Evolutionary conservation across 2,329 filamentous ascomycete genomes (phyloP), one percentile per base, ranked within the genome.

Genomic region (Penicillium capsulatum): DNA sequence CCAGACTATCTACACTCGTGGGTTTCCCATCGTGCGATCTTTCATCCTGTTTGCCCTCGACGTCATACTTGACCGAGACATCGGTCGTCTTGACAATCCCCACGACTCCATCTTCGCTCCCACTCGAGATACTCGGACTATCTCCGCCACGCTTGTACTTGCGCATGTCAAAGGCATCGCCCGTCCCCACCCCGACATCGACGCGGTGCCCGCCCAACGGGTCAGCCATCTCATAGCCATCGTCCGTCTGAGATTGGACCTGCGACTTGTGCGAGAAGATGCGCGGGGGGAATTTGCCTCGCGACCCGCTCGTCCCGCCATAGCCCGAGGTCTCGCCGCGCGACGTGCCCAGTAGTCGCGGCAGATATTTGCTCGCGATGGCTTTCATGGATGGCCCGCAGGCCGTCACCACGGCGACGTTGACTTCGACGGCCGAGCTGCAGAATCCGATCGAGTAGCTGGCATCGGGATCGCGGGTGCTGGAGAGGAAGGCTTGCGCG

Each of bases 401-500:
- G 11, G 58, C 59, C n/a, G 55, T 47, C 8, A 63, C 38, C 5
- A 61, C 50, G 3, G 58, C 59, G 9, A 59, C 40, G 14, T 59
- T 51, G 20, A 56, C 49, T 45, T 63, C 59, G n/a, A 63, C 37
- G 11, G 50, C 52, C 2, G 59, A 61, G 17, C 52, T 53, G 36
- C 45, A 51, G 45, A 61, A 61, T 22, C 50, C 50, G 29, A 62
- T 54, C 8, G 24, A 31, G 36, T 55, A 60, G 17, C 49, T 59
- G 9, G 43, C 36, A 27, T 60, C 57, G 6, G 31, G 27, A 13
- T 36, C 29, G 4, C 19, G 4, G 3, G 17, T 30, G 1, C 34
- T 17, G 5, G 44, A 31, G 20, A 54, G 42, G 38, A 53, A 53
- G 15, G 20, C 47, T 24, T 53, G 17, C 13, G 54, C 52, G 15